A percentile compares a stretch with the other conserved stretches of the same genome.
Conservation (phyloP, 2,329 filamentous ascomycete species). For the Penicillium sp. region DNA sequence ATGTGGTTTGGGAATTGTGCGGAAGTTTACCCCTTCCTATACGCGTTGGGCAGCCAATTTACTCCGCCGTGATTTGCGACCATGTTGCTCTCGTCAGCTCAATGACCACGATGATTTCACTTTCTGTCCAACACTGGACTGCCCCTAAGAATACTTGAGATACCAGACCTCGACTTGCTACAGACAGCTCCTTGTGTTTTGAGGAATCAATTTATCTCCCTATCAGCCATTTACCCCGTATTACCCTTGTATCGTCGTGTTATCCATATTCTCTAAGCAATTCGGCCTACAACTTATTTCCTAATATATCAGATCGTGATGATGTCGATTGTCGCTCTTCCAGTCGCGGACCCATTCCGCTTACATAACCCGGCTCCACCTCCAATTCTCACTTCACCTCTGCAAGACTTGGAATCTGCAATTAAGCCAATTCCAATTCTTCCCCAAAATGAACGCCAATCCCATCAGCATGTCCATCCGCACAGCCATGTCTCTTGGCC, state of each 20-base stretch:
- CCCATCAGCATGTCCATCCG: slow-evolving; percentile 36
- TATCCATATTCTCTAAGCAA: no score
- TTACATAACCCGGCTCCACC: slow-evolving; percentile 27
- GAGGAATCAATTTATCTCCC: neutral
- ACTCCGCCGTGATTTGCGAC: neutral
- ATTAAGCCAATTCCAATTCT: slow-evolving; percentile 4
- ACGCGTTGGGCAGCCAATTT: neutral
- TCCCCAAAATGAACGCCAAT: slow-evolving; percentile 28
- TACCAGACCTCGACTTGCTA: neutral
- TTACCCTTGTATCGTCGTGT: no score
- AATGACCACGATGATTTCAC: neutral
- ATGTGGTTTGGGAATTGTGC: no score
- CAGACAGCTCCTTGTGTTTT: neutral
- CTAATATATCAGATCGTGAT: neutral
- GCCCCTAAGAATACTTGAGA: neutral
- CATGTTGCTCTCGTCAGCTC: neutral
- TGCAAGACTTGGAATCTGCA: slow-evolving; percentile 1
- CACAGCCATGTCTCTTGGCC: slow-evolving; percentile 31
- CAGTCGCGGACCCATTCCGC: neutral
- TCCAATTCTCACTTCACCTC: slow-evolving; percentile 16
- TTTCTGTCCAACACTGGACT: neutral
- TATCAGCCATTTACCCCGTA: no score
- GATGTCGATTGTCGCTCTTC: neutral
- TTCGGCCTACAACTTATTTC: neutral
- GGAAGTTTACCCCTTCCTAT: no score